Conservation (phyloP, 164 flowering plant genomes). For the Platanus orientalis region DNA sequence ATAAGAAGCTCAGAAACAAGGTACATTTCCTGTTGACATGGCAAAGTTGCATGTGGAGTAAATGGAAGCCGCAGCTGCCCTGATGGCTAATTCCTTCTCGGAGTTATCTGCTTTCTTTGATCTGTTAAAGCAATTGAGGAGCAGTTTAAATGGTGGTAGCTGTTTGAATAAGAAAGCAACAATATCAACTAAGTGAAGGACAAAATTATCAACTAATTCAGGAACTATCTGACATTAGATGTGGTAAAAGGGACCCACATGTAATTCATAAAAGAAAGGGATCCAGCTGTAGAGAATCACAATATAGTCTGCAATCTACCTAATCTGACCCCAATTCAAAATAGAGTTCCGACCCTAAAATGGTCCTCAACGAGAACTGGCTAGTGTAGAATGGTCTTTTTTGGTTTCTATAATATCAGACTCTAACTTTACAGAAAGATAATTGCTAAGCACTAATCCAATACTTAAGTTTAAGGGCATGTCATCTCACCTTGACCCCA, state of each 20-base stretch:
- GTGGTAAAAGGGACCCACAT: too few species aligned
- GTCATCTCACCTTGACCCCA: too few species aligned
- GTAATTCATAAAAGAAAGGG: too few species aligned
- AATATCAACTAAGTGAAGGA: neutral
- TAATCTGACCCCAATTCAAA: too few species aligned
- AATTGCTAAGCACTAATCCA: too few species aligned
- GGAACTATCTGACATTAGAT: too few species aligned
- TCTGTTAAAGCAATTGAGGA: conserved; percentile 1
- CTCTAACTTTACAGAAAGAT: too few species aligned
- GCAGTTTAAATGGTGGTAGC: neutral
- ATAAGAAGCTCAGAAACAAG: conserved; percentile 33
- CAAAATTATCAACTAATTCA: neutral
- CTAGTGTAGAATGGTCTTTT: neutral
- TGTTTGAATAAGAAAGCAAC: neutral
- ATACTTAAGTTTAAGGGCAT: too few species aligned
- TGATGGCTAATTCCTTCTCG: conserved; percentile 57
- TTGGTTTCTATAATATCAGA: too few species aligned
- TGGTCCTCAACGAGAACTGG: neutral
- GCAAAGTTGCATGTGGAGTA: conserved; percentile 76
- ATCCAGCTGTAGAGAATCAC: neutral
- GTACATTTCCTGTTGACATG: conserved; percentile 40
- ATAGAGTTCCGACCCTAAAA: neutral
- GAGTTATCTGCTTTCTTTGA: conserved; percentile 25
- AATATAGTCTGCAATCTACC: neutral
- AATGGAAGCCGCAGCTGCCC: conserved; percentile 90